Evolutionary conservation across 805 yeast genomes (phyloP), one percentile per base, ranked within the genome.

Genomic region (Spathaspora arborariae): DNA sequence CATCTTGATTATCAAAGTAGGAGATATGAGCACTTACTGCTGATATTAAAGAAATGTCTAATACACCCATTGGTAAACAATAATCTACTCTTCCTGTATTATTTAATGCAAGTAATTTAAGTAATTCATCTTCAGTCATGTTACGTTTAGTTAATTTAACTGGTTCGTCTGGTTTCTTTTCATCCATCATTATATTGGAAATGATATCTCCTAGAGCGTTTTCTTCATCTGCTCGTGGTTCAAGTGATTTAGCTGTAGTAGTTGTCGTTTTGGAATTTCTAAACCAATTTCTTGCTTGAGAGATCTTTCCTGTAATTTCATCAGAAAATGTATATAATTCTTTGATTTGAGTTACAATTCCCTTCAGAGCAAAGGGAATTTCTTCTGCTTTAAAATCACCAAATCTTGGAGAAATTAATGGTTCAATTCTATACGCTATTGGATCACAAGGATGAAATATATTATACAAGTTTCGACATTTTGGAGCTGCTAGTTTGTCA

Each of bases 401-500:
- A 52, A 83, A 72, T 49, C 59, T 64, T 18, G 75, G 70, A 49
- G 71, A 65, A 4, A 91, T 76, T 47, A 92, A 67, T 1, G 99
- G 99, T 63, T 92, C 99, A 48, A 91, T 66, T 46, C 98, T 72
- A 57, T 91, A 89, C 0, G 92, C 91, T 36, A 94, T 84, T 0
- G 97, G 96, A 59, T 92, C 99, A 53, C 95, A 84, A 0, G 92
- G 88, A 55, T 92, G 96, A 67, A 86, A 89, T 5, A 94, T 67
- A 59, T 92, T 92, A 67, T 85, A 94, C 38, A 86, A 63, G 56
- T 86, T 85, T 2, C 72, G 65, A 51, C 85, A 83, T 26, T 74
- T 75, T 3, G 94, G 89, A 2, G 76, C 63, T 2, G 34, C 42
- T 20, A 33, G 15, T 1, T 37, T 9, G 20, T 33, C 45, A 11